These are phyloP conservation scores for Rheum nobile DNA, from an alignment of 148 eudicot genomes.

Conservation along the genomic window DNA sequence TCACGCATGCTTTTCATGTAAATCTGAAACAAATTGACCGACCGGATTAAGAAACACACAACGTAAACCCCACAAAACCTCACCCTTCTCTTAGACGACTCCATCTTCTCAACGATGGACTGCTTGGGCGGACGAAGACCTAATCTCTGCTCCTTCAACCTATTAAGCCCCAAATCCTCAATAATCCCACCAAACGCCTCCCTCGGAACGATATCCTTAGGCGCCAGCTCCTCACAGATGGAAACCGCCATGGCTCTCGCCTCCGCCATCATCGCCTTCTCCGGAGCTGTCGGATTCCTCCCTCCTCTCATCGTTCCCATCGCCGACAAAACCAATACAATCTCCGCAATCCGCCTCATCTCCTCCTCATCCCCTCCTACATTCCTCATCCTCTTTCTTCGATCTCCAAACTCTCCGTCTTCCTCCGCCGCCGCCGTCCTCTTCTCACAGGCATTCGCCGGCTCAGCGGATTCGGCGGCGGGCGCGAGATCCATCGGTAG, in stretches of 20 bases:
- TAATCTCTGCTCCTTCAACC: conserved; percentile 34
- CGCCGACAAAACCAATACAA: conserved; percentile 69
- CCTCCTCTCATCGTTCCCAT: conserved; percentile 90
- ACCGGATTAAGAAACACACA: background rate
- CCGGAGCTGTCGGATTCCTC: conserved; percentile 48
- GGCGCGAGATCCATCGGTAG: conserved; percentile 19
- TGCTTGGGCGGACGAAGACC: conserved; percentile 53
- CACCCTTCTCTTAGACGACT: conserved; percentile 52
- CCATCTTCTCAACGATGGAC: conserved; percentile 57
- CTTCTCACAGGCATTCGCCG: conserved; percentile 15
- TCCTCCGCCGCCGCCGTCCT: conserved; percentile 7
- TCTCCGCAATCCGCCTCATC: conserved; percentile 71
- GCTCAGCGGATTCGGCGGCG: background rate
- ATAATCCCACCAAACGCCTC: conserved; percentile 52
- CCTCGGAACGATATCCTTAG: conserved; percentile 68
- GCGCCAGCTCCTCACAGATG: conserved; percentile 55
- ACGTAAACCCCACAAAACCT: background rate
- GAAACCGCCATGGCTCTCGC: conserved; percentile 55
- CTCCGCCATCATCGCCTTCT: conserved; percentile 67
- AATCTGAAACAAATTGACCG: background rate
- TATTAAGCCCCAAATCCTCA: conserved; percentile 72
- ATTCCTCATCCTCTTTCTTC: conserved; percentile 24
- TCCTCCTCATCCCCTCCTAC: conserved; percentile 13
- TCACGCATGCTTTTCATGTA: background rate
- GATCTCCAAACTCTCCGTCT: conserved; percentile 20